Evolutionary conservation across 768 basidiomycete genomes (phyloP).

Genomic region (Boletus insuetus): DNA sequence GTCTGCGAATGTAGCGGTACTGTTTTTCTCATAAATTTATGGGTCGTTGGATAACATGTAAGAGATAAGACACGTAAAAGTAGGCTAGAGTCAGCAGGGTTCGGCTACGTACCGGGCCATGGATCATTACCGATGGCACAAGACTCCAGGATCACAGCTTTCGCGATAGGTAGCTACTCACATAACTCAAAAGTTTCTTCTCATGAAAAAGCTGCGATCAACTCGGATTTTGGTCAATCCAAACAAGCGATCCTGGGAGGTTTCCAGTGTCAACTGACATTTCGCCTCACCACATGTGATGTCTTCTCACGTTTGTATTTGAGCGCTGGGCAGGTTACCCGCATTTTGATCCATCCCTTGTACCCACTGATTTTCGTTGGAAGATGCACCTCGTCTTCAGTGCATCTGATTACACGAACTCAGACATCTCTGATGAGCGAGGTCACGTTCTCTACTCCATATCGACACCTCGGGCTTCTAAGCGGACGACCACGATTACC

Average conservation of each 20-base stretch:
- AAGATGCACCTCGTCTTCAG: constrained; percentile 24
- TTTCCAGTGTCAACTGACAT: constrained; percentile 3
- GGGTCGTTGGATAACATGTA: neutral
- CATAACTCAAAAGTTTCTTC: too few species aligned
- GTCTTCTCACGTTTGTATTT: constrained; percentile 7
- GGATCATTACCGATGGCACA: too few species aligned
- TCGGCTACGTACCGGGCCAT: too few species aligned
- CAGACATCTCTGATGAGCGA: constrained; percentile 15
- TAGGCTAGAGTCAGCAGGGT: too few species aligned
- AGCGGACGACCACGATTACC: constrained; percentile 23
- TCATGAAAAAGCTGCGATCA: too few species aligned
- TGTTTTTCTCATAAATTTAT: constrained; percentile 5
- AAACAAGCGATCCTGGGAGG: neutral
- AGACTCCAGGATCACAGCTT: too few species aligned
- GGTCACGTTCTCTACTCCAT: constrained; percentile 23
- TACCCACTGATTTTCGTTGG: neutral
- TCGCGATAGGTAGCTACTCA: too few species aligned
- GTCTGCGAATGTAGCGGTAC: neutral
- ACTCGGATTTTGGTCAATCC: too few species aligned
- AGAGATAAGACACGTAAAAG: too few species aligned
- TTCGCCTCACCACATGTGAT: constrained; percentile 13
- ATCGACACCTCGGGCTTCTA: constrained; percentile 12
- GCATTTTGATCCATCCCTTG: neutral
- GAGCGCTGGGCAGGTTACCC: neutral
- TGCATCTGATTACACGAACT: constrained; percentile 18